phyloP scores from a whole-genome alignment of 768 basidiomycete genomes.

The Baorangia bicolor region DNA sequence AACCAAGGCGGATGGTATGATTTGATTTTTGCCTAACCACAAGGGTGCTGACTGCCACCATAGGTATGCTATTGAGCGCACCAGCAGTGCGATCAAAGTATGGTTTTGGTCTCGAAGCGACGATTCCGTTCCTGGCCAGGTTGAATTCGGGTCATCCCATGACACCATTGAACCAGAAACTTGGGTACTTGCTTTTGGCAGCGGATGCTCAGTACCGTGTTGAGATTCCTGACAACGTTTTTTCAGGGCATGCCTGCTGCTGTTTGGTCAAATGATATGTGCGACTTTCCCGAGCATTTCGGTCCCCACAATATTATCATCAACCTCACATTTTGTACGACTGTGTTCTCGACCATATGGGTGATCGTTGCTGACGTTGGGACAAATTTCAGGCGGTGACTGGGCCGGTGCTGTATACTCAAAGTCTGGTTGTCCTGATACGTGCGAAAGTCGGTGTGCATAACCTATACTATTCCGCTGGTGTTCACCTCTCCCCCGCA shows the following conservation, averaged over 20 bases:
- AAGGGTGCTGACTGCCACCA: not conserved
- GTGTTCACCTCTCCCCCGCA: slow-evolving; percentile 20
- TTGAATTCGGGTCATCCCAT: slow-evolving; percentile 15
- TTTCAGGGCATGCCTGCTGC: slow-evolving; percentile 34
- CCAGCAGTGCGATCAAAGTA: slow-evolving; percentile 34
- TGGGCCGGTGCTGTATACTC: slow-evolving; percentile 53
- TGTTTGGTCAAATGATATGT: slow-evolving; percentile 34
- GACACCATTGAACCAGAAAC: slow-evolving; percentile 21
- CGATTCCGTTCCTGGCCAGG: slow-evolving; percentile 23
- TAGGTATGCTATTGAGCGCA: slow-evolving; percentile 45
- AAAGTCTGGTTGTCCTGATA: slow-evolving; percentile 50
- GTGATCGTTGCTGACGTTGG: not conserved
- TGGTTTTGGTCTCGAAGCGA: slow-evolving; percentile 45
- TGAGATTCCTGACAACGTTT: not conserved
- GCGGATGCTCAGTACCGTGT: not conserved
- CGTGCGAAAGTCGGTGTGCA: slow-evolving; percentile 47
- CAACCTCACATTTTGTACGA: slow-evolving; percentile 61
- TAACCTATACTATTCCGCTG: not conserved
- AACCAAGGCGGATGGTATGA: no score
- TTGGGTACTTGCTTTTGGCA: slow-evolving; percentile 30
- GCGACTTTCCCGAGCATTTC: slow-evolving; percentile 38
- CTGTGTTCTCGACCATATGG: slow-evolving; percentile 2
- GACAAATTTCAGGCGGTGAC: slow-evolving; percentile 45
- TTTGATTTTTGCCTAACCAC: not conserved
- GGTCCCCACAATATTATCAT: slow-evolving; percentile 36